Percentiles rank a stretch among this genome's conserved stretches.
Evolutionary conservation across 371 early-diverging fungal genomes (phyloP).

Genomic region (Circinella minor): DNA sequence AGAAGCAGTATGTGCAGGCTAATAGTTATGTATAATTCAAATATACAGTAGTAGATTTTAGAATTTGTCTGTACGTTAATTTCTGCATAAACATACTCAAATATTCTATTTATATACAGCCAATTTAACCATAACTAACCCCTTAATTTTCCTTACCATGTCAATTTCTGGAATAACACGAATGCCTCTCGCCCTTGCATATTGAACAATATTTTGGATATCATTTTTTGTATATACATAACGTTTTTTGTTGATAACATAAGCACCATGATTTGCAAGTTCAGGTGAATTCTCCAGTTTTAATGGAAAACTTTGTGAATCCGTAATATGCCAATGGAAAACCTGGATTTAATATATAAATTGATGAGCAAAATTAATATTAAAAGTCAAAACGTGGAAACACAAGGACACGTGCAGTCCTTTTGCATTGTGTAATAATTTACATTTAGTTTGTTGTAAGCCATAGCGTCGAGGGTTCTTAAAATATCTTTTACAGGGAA

Average conservation of each 20-base stretch:
- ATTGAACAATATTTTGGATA: slow-evolving; percentile 61
- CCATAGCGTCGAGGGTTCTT: slow-evolving; percentile 60
- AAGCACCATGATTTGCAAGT: slow-evolving; percentile 69
- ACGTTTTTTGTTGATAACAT: slow-evolving; percentile 39
- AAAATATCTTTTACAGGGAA: slow-evolving; percentile 66
- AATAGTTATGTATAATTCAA: background rate
- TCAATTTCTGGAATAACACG: slow-evolving; percentile 80
- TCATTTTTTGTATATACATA: slow-evolving; percentile 68
- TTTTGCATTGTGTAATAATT: background rate
- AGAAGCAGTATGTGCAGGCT: slow-evolving; percentile 77
- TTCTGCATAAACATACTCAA: background rate
- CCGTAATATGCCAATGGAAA: slow-evolving; percentile 82
- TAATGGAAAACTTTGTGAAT: slow-evolving; percentile 73
- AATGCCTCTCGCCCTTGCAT: slow-evolving; percentile 57
- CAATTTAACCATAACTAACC: background rate
- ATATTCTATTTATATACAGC: no score
- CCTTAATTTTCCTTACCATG: slow-evolving; percentile 57
- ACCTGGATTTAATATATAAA: slow-evolving; percentile 31
- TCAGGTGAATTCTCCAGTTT: slow-evolving; percentile 51
- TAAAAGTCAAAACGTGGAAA: background rate
- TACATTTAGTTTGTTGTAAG: slow-evolving; percentile 63
- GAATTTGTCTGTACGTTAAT: background rate
- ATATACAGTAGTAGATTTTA: background rate
- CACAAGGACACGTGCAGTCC: background rate
- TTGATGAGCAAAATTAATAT: no score